phyloP scores from a whole-genome alignment of 2,329 filamentous ascomycete species.

The Exophiala viscosa region DNA sequence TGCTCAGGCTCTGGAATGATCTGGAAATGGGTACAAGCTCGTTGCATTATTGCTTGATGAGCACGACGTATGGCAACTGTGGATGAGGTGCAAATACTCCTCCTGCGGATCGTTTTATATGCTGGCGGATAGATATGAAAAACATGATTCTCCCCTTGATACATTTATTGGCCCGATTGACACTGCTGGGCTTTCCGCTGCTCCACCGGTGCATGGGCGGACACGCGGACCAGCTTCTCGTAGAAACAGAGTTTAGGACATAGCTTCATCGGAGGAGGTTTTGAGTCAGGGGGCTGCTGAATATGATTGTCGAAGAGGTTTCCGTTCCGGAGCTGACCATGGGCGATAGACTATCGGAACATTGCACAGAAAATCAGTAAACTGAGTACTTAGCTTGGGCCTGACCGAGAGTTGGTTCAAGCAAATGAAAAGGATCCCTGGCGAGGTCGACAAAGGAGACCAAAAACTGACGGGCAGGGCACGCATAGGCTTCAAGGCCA shows the following conservation, averaged over 20 bases:
- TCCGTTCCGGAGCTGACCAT: background rate
- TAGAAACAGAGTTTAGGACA: slow-evolving; percentile 9
- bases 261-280: background rate
- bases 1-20: slow-evolving; percentile 3
- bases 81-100: slow-evolving; percentile 5
- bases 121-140: background rate
- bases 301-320: background rate
- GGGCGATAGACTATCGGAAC: background rate
- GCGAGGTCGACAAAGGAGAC: slow-evolving; percentile 1
- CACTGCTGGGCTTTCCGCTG: too few relatives aligned
- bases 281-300: too few relatives aligned
- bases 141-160: too few relatives aligned
- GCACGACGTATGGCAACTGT: slow-evolving; percentile 14
- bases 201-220: too few relatives aligned
- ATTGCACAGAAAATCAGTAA: too few relatives aligned
- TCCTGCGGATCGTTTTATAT: slow-evolving; percentile 1
- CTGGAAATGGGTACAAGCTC: slow-evolving; percentile 2
- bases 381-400: too few relatives aligned
- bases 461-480: background rate
- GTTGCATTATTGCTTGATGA: slow-evolving; percentile 12
- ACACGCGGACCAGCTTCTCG: too few relatives aligned
- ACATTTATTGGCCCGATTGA: too few relatives aligned
- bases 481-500: background rate
- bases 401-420: too few relatives aligned
- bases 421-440: background rate